Percentiles rank a stretch among this genome's conserved stretches.
Conservation (phyloP, 495 filamentous ascomycete genomes). For the Penicillium paxilli region DNA sequence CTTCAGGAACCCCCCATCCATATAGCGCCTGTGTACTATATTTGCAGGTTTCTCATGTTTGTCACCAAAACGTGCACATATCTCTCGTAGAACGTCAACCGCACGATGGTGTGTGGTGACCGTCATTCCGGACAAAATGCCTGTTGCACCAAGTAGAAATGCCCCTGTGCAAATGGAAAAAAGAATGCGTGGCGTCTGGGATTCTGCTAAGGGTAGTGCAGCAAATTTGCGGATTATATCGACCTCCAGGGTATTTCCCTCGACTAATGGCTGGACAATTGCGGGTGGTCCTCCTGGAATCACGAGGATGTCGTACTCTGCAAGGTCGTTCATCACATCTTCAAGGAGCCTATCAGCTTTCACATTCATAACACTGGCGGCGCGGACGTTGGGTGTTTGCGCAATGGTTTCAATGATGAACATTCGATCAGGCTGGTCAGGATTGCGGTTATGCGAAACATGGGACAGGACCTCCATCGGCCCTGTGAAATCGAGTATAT, state of each 20-base stretch:
- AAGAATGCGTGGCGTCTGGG: constrained; percentile 49
- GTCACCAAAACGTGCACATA: constrained; percentile 43
- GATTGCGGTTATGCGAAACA: constrained; percentile 32
- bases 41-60: constrained; percentile 58
- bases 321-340: constrained; percentile 62
- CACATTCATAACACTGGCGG: constrained; percentile 23
- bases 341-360: constrained; percentile 36
- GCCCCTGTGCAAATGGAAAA: constrained; percentile 76
- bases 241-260: constrained; percentile 21
- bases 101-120: constrained; percentile 70
- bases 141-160: constrained; percentile 68
- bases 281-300: constrained; percentile 52
- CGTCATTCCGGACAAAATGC: constrained; percentile 69
- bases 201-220: constrained; percentile 12
- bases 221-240: constrained; percentile 33
- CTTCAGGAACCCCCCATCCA: constrained; percentile 63
- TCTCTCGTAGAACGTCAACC: constrained; percentile 68
- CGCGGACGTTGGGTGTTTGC: constrained; percentile 33
- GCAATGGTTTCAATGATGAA: constrained; percentile 34
- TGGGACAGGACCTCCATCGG: constrained; percentile 58
- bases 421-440: constrained; percentile 25
- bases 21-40: constrained; percentile 74
- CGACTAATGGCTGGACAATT: constrained; percentile 20
- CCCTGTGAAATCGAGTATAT: constrained; percentile 65
- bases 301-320: constrained; percentile 71